Base-by-base conservation (phyloP, 2,329 filamentous ascomycete genomes). In the Cladosporium sp. region DNA sequence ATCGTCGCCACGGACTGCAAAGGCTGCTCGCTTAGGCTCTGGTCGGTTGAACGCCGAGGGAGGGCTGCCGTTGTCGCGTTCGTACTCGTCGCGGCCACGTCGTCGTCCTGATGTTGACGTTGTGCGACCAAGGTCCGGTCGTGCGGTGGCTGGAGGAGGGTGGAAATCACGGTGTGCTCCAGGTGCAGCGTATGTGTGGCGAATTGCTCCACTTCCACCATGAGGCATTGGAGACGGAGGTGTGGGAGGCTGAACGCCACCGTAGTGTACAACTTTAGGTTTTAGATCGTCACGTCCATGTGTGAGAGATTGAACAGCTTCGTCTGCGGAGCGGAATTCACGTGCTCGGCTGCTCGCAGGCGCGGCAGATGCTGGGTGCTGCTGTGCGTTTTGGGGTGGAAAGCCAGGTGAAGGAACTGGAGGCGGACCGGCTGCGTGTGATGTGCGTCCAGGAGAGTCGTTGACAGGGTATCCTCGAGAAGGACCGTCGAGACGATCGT, bases 251-350 rank as follows among this genome's bases (percentile, higher is more conserved):
- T 97, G 94, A 75, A 96, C 92, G 57, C 93, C 92, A 47, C 91
- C 92, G 77, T 99, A 99, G 79, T 98, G 95, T 15, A 99, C 92
- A 66, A 98, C 88, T 79, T 94, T 95, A 26, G 95, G 95, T 60
- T 97, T 84, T 15, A 98, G 84, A 67, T 99, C 95, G 66, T 96
- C 90, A 66, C 95, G 88, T n/a, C 95, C 95, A 60, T 92, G 93
- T 5, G 93, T 90, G 68, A 99, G 80, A 70, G 95, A 92, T 66
- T 92, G 91, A 67, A 98, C 93, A 2, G 92, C 95, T 76, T 99
- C 95, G 78, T 99, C 95, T 14, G 95, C 95, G 3, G 94, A 97
- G 73, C 93, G 91, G 80, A 96, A 98, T 76, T 98, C 95, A 66
- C 94, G 87, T 12, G 89, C 84, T 67, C 94, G 88, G 24, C 77